phyloP scores from a whole-genome alignment of 257 asterid genomes.

The Henckelia pumila region DNA sequence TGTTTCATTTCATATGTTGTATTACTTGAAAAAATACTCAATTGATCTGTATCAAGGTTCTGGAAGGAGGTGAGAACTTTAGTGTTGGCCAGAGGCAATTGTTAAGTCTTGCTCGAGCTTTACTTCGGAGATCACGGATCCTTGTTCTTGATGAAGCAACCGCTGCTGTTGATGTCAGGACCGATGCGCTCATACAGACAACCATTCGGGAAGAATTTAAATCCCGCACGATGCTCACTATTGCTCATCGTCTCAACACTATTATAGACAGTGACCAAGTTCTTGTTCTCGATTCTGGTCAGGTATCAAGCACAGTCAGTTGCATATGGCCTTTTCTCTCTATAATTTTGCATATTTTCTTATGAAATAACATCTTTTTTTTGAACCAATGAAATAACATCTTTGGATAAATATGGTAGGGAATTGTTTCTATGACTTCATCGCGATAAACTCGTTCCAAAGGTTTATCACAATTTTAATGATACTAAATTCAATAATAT shows the following conservation, averaged over 20 bases:
- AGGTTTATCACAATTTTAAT: background rate
- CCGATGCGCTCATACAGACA: constrained; percentile 81
- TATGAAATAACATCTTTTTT: background rate
- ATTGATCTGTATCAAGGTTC: constrained; percentile 45
- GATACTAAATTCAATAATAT: no score
- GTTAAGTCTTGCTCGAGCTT: constrained; percentile 76
- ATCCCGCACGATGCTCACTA: constrained; percentile 78
- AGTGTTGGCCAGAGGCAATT: constrained; percentile 90
- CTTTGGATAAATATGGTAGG: background rate
- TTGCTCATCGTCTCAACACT: constrained; percentile 83
- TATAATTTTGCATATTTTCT: background rate
- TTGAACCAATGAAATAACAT: background rate
- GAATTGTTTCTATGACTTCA: background rate
- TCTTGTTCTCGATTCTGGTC: constrained; percentile 69
- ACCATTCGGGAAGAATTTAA: constrained; percentile 76
- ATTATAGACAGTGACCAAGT: constrained; percentile 67
- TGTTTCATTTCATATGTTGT: background rate
- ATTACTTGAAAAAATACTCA: background rate
- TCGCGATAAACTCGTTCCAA: background rate
- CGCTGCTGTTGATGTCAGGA: constrained; percentile 81
- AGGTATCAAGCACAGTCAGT: constrained; percentile 34
- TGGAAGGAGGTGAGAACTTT: constrained; percentile 85
- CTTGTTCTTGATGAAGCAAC: constrained; percentile 93
- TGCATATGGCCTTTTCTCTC: constrained; percentile 3
- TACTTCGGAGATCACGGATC: constrained; percentile 73